Conservation (phyloP, 306 rosid species). For the Senna tora region DNA sequence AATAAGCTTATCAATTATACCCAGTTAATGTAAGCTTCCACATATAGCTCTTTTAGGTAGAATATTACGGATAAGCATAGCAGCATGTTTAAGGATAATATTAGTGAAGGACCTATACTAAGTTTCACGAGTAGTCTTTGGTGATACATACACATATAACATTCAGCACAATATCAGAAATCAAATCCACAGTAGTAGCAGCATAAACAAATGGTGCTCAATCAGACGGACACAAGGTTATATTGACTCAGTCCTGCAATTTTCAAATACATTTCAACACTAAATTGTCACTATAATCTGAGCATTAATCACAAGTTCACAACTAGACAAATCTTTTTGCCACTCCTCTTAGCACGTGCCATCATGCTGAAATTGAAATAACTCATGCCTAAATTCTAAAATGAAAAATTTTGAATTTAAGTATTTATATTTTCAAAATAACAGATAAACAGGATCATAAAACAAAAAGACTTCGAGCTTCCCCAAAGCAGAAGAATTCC, state of each 20-base stretch:
- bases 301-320: constrained; percentile 17
- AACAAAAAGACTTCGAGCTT: not conserved
- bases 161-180: not conserved
- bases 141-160: not conserved
- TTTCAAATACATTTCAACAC: constrained; percentile 11
- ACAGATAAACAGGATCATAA: not conserved
- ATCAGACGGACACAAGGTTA: constrained; percentile 5
- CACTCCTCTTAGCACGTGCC: not conserved
- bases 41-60: not conserved
- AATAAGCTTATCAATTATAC: constrained; percentile 6
- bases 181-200: not conserved
- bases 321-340: not conserved
- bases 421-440: too few relatives aligned
- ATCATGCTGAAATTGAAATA: not conserved
- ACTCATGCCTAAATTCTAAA: not conserved
- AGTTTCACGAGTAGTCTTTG: not conserved
- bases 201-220: constrained; percentile 5
- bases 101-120: not conserved
- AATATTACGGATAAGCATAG: not conserved
- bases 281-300: constrained; percentile 6
- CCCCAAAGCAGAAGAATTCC: not conserved
- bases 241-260: not conserved
- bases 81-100: not conserved
- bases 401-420: not conserved
- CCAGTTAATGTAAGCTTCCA: not conserved